Evolutionary conservation across 495 filamentous ascomycete genomes (phyloP).

Genomic region (Monascus purpureus): DNA sequence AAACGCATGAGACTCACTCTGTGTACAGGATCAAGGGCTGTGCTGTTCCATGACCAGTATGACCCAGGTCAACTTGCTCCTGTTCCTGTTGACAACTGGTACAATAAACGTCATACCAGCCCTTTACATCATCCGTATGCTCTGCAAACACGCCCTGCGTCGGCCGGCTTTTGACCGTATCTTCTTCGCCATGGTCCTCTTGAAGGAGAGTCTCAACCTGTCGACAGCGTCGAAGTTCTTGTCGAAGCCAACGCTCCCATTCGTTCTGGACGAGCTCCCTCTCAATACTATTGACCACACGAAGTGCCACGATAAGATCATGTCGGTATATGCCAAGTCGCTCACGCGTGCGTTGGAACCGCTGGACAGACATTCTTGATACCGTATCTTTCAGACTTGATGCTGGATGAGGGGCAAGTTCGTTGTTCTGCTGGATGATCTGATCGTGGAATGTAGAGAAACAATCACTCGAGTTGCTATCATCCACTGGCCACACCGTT

Average conservation of each 20-base stretch:
- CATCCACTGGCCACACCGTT: slow-evolving; percentile 18
- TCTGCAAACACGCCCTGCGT: slow-evolving; percentile 18
- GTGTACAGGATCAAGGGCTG: not conserved
- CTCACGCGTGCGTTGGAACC: slow-evolving; percentile 64
- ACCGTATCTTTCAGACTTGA: slow-evolving; percentile 23
- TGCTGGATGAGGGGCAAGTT: slow-evolving; percentile 18
- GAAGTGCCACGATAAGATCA: slow-evolving; percentile 79
- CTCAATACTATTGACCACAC: slow-evolving; percentile 81
- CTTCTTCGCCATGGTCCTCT: slow-evolving; percentile 14
- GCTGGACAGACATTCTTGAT: slow-evolving; percentile 45
- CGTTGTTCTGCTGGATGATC: slow-evolving; percentile 16
- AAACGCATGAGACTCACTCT: not conserved
- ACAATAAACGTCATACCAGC: slow-evolving; percentile 62
- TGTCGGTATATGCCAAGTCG: slow-evolving; percentile 76
- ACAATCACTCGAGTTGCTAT: slow-evolving; percentile 26
- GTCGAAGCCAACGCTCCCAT: slow-evolving; percentile 79
- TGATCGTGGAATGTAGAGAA: slow-evolving; percentile 33
- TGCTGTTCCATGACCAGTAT: slow-evolving; percentile 2
- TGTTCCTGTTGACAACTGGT: slow-evolving; percentile 55
- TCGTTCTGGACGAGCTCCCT: slow-evolving; percentile 68
- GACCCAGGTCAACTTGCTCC: slow-evolving; percentile 13
- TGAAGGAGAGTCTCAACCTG: slow-evolving; percentile 41
- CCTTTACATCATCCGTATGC: slow-evolving; percentile 36
- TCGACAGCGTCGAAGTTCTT: slow-evolving; percentile 56
- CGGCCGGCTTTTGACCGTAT: slow-evolving; percentile 11